Percentiles rank a stretch among this genome's conserved stretches.
phyloP scores from a whole-genome alignment of 352 stramenopile species.

The Globisporangium cylindrosporum region DNA sequence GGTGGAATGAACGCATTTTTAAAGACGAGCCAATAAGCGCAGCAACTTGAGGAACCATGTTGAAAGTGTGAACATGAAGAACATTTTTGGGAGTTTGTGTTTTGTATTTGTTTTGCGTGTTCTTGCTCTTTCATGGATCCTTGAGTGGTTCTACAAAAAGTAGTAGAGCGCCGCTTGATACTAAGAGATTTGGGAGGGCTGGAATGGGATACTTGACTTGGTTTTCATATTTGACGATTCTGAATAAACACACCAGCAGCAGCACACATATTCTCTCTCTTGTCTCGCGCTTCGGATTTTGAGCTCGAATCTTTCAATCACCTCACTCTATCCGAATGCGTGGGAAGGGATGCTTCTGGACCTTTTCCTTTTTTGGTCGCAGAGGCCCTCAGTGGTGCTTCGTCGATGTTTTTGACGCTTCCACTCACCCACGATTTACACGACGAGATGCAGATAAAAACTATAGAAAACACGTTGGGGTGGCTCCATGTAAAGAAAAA shows the following conservation, averaged over 20 bases:
- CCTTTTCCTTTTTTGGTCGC: no score
- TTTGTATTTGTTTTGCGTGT: constrained; percentile 18
- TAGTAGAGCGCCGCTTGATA: no score
- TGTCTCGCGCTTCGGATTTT: no score
- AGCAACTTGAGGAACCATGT: neutral
- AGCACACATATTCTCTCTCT: no score
- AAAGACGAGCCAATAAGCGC: neutral
- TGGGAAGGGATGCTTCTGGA: no score
- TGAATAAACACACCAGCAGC: no score
- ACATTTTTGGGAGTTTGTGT: constrained; percentile 13
- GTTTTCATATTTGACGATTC: no score
- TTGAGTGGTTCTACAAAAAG: neutral
- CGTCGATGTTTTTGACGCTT: neutral
- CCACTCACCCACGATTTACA: neutral
- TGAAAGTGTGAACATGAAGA: constrained; percentile 2
- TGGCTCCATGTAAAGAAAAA: constrained; percentile 11
- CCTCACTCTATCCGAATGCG: no score
- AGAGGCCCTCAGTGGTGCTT: no score
- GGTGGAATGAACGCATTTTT: neutral
- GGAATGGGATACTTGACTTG: no score
- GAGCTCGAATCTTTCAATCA: no score
- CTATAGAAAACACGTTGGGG: constrained; percentile 9
- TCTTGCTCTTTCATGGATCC: constrained; percentile 8
- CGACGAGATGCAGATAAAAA: constrained; percentile 8
- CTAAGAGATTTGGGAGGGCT: no score